phyloP scores from a whole-genome alignment of 1,284 basidiomycete genomes.

The Ceratorhiza oryzae-sativae region DNA sequence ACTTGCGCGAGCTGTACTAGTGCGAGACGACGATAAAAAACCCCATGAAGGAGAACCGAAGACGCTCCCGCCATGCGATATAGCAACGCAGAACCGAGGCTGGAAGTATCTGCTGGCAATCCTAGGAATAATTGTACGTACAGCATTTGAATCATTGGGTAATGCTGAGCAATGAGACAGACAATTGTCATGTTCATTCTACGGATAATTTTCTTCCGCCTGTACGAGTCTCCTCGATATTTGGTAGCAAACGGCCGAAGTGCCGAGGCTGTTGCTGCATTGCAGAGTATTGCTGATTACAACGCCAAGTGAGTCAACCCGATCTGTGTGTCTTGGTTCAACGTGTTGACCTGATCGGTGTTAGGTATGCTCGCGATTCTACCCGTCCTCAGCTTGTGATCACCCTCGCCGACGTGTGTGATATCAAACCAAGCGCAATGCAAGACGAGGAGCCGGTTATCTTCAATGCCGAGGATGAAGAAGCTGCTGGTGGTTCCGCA shows the following conservation, averaged over 20 bases:
- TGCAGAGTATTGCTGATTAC: slow-evolving; percentile 83
- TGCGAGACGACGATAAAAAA: slow-evolving; percentile 41
- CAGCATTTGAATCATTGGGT: neutral
- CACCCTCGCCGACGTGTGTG: slow-evolving; percentile 31
- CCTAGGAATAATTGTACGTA: slow-evolving; percentile 72
- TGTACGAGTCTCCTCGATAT: slow-evolving; percentile 93
- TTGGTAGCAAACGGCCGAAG: slow-evolving; percentile 84
- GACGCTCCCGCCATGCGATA: slow-evolving; percentile 61
- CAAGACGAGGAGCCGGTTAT: slow-evolving; percentile 12
- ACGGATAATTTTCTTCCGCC: slow-evolving; percentile 86
- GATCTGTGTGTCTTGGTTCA: neutral
- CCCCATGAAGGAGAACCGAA: slow-evolving; percentile 42
- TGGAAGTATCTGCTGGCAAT: slow-evolving; percentile 84
- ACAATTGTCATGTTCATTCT: slow-evolving; percentile 86
- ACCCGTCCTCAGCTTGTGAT: slow-evolving; percentile 13
- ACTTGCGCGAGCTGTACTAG: neutral
- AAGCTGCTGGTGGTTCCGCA: neutral
- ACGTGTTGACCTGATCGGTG: neutral
- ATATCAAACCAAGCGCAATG: slow-evolving; percentile 33
- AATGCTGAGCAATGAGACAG: slow-evolving; percentile 53
- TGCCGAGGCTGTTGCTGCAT: slow-evolving; percentile 80
- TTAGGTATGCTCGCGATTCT: slow-evolving; percentile 39
- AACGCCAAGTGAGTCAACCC: slow-evolving; percentile 55
- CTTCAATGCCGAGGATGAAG: slow-evolving; percentile 22
- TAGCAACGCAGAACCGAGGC: slow-evolving; percentile 74